Percentiles rank a stretch among this genome's conserved stretches.
These are phyloP conservation scores for Cryptococcus sp. DNA, from an alignment of 1,284 basidiomycete species.

Conservation along the genomic window DNA sequence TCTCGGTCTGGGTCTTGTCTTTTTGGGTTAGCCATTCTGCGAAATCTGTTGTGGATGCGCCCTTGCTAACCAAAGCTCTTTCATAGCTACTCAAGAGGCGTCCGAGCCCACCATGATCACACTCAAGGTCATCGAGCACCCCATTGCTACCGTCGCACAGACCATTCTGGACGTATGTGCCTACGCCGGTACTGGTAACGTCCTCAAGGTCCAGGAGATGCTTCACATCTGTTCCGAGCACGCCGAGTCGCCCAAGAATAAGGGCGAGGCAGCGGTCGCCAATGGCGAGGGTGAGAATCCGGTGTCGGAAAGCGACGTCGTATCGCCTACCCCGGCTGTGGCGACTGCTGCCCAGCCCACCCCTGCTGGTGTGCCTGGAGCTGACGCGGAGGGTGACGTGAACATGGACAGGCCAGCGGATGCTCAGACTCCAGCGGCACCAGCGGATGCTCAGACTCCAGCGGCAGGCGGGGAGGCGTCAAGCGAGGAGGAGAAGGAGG, in stretches of 20 bases:
- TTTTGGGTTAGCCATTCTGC: constrained; percentile 55
- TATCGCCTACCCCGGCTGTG: constrained; percentile 16
- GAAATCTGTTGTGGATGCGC: not conserved
- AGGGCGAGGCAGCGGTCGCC: constrained; percentile 28
- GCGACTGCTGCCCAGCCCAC: constrained; percentile 9
- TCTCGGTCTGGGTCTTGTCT: constrained; percentile 89
- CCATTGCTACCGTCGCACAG: constrained; percentile 83
- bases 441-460: constrained; percentile 12
- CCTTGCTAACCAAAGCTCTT: constrained; percentile 4
- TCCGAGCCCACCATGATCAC: constrained; percentile 95
- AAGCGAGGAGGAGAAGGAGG: constrained; percentile 54
- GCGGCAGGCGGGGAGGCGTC: constrained; percentile 16
- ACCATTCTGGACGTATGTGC: constrained; percentile 92
- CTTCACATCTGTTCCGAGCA: constrained; percentile 93
- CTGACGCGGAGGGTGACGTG: constrained; percentile 27
- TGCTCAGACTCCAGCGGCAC: constrained; percentile 5
- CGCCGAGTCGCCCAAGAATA: constrained; percentile 56
- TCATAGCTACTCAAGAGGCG: constrained; percentile 77
- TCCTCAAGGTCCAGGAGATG: constrained; percentile 89
- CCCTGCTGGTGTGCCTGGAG: constrained; percentile 8
- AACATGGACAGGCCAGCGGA: constrained; percentile 24
- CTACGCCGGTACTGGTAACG: constrained; percentile 93
- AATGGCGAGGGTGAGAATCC: constrained; percentile 24
- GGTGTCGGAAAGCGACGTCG: constrained; percentile 26
- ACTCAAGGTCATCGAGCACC: constrained; percentile 91